Conservation (phyloP, 805 yeast genomes). For the Clavispora carvajalis region DNA sequence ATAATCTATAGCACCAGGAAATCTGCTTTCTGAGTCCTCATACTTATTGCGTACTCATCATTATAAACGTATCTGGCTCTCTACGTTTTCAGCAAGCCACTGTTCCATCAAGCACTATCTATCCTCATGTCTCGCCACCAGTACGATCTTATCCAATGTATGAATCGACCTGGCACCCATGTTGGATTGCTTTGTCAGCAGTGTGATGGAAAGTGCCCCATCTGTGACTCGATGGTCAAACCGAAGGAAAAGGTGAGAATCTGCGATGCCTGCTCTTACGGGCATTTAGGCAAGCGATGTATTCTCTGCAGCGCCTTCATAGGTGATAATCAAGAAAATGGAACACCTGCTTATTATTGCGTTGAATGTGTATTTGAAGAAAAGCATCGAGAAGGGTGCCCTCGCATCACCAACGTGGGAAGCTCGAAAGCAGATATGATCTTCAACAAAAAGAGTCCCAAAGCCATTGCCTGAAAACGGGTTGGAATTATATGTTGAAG, state of each 20-base stretch:
- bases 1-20: too few species aligned
- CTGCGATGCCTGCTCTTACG: conserved; percentile 83
- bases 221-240: conserved; percentile 80
- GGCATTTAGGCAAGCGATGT: conserved; percentile 59
- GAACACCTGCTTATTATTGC: conserved; percentile 66
- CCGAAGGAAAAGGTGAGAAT: conserved; percentile 63
- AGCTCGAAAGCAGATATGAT: conserved; percentile 64
- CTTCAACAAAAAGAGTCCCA: conserved; percentile 47
- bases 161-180: conserved; percentile 75
- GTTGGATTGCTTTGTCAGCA: conserved; percentile 71
- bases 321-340: conserved; percentile 40
- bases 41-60: too few species aligned
- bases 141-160: conserved; percentile 74
- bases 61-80: too few species aligned
- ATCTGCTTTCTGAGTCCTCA: too few species aligned
- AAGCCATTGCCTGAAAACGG: not conserved
- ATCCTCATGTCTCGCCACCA: conserved; percentile 79
- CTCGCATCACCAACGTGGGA: conserved; percentile 75
- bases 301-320: conserved; percentile 73
- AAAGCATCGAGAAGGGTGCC: conserved; percentile 89
- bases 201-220: conserved; percentile 90
- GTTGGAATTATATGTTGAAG: too few species aligned
- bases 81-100: too few species aligned
- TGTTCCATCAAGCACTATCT: not conserved
- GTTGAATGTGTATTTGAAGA: conserved; percentile 77